phyloP scores from a whole-genome alignment of 1,284 basidiomycete genomes.

The Melampsora larici-populina region DNA sequence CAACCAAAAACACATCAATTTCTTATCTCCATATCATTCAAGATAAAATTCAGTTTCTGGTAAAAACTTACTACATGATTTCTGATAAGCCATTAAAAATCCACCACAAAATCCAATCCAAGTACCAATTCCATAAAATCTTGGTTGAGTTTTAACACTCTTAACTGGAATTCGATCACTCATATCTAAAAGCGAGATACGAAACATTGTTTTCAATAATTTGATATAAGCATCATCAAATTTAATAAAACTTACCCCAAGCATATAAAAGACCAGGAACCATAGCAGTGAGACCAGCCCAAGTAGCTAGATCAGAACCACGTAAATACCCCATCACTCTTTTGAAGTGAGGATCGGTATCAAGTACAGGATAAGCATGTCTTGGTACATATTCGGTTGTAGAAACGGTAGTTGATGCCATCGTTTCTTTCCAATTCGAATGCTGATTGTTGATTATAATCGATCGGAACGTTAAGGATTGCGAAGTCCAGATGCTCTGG shows the following conservation, averaged over 20 bases:
- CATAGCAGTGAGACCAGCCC: slow-evolving; percentile 75
- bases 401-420: slow-evolving; percentile 24
- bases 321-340: slow-evolving; percentile 89
- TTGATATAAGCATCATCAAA: not conserved
- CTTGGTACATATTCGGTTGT: slow-evolving; percentile 44
- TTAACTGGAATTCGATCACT: slow-evolving; percentile 51
- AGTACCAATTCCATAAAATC: slow-evolving; percentile 57
- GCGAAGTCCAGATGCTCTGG: too few relatives aligned
- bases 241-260: slow-evolving; percentile 61
- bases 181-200: slow-evolving; percentile 11
- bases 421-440: not conserved
- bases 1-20: too few relatives aligned
- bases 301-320: slow-evolving; percentile 76
- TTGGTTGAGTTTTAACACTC: slow-evolving; percentile 52
- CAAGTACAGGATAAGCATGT: slow-evolving; percentile 55
- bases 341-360: slow-evolving; percentile 82
- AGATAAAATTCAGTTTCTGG: not conserved
- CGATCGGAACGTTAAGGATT: too few relatives aligned
- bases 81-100: slow-evolving; percentile 90
- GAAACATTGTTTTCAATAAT: not conserved
- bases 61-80: slow-evolving; percentile 56
- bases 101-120: slow-evolving; percentile 76
- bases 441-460: too few relatives aligned
- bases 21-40: not conserved
- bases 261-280: slow-evolving; percentile 71